These are phyloP conservation scores for Onygenales sp. DNA, from an alignment of 2,329 filamentous ascomycete genomes.

Conservation along the genomic window DNA sequence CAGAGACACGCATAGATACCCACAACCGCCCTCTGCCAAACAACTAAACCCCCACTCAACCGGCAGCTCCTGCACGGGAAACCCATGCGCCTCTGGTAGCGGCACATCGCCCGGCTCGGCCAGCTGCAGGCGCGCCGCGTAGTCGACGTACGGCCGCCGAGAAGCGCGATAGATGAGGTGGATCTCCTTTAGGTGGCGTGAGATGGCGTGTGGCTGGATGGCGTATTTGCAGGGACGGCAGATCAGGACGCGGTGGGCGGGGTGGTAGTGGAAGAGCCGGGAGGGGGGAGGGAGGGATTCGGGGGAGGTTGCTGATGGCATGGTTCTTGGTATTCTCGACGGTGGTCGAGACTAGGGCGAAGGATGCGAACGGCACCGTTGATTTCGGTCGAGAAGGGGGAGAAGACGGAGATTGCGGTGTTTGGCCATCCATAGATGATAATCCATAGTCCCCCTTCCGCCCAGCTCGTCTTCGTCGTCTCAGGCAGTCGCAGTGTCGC, in stretches of 20 bases:
- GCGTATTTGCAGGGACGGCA: slow-evolving; percentile 19
- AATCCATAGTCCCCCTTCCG: too few species aligned
- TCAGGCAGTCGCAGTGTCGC: too few species aligned
- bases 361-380: too few species aligned
- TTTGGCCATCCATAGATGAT: too few species aligned
- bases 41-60: background rate
- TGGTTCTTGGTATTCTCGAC: too few species aligned
- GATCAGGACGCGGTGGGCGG: slow-evolving; percentile 12
- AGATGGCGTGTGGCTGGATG: slow-evolving; percentile 17
- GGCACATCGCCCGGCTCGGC: slow-evolving; percentile 3
- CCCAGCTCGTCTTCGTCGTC: too few species aligned
- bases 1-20: slow-evolving; percentile 20
- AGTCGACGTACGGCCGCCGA: slow-evolving; percentile 10
- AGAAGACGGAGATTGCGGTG: too few species aligned
- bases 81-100: background rate
- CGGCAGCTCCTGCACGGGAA: slow-evolving; percentile 5
- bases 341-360: too few species aligned
- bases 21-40: slow-evolving; percentile 10
- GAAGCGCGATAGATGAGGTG: slow-evolving; percentile 13
- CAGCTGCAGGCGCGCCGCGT: slow-evolving; percentile 1
- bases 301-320: too few species aligned
- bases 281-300: slow-evolving; percentile 2
- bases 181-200: slow-evolving; percentile 23
- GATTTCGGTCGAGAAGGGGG: too few species aligned
- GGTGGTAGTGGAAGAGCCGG: slow-evolving; percentile 12